A percentile compares a stretch with the other conserved stretches of the same genome.
Evolutionary conservation across 2,329 filamentous ascomycete species (phyloP).

Genomic region (Beauveria bassiana): DNA sequence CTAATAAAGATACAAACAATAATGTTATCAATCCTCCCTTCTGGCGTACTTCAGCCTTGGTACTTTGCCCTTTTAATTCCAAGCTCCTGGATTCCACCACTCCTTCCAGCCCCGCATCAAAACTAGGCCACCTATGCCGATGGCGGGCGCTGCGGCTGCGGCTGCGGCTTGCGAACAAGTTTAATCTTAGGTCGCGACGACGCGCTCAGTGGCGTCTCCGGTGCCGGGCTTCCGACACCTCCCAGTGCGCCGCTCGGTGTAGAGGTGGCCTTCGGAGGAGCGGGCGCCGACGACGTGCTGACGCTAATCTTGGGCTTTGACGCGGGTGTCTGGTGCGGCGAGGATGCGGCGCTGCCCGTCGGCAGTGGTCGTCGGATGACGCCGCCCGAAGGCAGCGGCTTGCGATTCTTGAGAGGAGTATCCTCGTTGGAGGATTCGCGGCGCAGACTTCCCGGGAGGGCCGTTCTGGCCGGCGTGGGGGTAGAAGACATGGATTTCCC

Average conservation of each 20-base stretch:
- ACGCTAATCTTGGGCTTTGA: conserved; percentile 21
- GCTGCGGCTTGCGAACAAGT: conserved; percentile 28
- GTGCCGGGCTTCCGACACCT: conserved; percentile 9
- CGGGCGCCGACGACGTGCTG: conserved; percentile 16
- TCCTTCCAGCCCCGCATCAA: no score
- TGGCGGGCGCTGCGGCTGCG: conserved; percentile 11
- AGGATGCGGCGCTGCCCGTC: not conserved
- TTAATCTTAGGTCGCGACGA: conserved; percentile 28
- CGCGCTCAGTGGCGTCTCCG: conserved; percentile 15
- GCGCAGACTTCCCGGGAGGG: conserved; percentile 24
- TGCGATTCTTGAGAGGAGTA: conserved; percentile 6
- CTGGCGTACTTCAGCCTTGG: no score
- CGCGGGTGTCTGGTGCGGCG: conserved; percentile 18
- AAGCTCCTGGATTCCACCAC: no score
- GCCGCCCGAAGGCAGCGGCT: conserved; percentile 9
- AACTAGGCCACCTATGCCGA: no score
- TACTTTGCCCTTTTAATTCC: no score
- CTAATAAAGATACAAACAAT: no score
- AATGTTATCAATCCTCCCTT: no score
- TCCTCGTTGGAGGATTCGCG: conserved; percentile 18
- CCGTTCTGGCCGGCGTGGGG: conserved; percentile 20
- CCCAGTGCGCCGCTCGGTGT: not conserved
- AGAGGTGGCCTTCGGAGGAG: not conserved
- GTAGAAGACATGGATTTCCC: conserved; percentile 18
- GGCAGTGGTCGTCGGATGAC: not conserved